phyloP scores from a whole-genome alignment of 495 filamentous ascomycete genomes.

The Penicillium dipodomyicola region DNA sequence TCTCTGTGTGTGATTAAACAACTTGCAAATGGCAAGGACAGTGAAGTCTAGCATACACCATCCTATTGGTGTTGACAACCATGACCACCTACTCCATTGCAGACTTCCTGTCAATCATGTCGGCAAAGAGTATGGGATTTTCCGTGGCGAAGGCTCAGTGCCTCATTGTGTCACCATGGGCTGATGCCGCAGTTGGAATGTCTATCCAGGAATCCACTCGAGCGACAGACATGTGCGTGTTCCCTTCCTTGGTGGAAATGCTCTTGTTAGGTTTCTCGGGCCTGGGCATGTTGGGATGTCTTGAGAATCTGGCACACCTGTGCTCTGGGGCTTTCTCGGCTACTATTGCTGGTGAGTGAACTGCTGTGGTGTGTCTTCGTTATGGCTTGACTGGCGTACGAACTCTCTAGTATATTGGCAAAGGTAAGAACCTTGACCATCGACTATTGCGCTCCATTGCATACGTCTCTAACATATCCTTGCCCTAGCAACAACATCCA shows the following conservation, averaged over 20 bases:
- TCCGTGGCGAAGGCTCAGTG: conserved; percentile 52
- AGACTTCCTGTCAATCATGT: conserved; percentile 63
- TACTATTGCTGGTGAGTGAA: conserved; percentile 7
- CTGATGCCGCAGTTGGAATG: too few species aligned
- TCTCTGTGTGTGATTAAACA: conserved; percentile 38
- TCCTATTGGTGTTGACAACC: conserved; percentile 48
- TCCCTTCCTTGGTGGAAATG: conserved; percentile 20
- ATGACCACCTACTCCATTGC: conserved; percentile 54
- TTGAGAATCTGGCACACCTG: neutral
- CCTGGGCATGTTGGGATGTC: neutral
- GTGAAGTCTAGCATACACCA: conserved; percentile 53
- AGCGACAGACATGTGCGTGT: too few species aligned
- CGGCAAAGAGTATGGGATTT: conserved; percentile 56
- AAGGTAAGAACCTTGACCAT: conserved; percentile 4
- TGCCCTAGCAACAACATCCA: conserved; percentile 58
- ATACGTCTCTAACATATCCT: conserved; percentile 26
- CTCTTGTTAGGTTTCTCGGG: neutral
- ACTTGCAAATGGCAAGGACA: conserved; percentile 40
- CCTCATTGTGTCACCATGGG: conserved; percentile 46
- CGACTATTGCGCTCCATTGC: too few species aligned
- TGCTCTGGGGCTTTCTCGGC: conserved; percentile 8
- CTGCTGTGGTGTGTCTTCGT: neutral
- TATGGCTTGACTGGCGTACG: neutral
- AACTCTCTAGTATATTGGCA: conserved; percentile 21
- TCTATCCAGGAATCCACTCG: too few species aligned